Evolutionary conservation across 768 basidiomycete genomes (phyloP).

Genomic region (Hortiboletus campestris): DNA sequence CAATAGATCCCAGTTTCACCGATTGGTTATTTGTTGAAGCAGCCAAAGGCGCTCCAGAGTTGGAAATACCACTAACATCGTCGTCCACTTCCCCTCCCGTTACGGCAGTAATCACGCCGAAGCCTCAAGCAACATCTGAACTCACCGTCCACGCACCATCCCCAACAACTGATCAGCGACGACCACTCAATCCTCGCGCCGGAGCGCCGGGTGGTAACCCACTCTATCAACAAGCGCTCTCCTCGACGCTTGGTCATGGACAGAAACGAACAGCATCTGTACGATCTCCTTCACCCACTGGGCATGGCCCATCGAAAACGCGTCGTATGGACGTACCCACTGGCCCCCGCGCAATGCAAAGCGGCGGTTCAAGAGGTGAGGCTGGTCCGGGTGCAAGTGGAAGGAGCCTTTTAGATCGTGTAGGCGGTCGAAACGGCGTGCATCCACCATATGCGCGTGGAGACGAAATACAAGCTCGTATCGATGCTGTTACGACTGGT

Average conservation of each 20-base stretch:
- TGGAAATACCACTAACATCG: constrained; percentile 40
- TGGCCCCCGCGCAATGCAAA: constrained; percentile 80
- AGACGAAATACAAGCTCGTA: constrained; percentile 77
- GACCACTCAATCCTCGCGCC: constrained; percentile 49
- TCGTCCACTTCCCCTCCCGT: constrained; percentile 25
- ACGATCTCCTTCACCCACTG: constrained; percentile 64
- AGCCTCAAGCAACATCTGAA: constrained; percentile 30
- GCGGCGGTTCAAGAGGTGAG: constrained; percentile 20
- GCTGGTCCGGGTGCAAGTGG: constrained; percentile 27
- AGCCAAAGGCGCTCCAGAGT: constrained; percentile 61
- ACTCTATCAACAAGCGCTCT: constrained; percentile 73
- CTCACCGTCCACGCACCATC: constrained; percentile 22
- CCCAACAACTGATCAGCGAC: constrained; percentile 22
- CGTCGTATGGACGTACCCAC: constrained; percentile 77
- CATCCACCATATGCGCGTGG: constrained; percentile 36
- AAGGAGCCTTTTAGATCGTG: constrained; percentile 76
- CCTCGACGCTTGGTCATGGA: constrained; percentile 49
- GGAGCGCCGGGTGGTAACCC: constrained; percentile 32
- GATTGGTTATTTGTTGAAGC: constrained; percentile 87
- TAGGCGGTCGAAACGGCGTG: constrained; percentile 56
- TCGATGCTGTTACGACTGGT: constrained; percentile 70
- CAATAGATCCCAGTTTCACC: constrained; percentile 77
- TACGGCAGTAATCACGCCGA: constrained; percentile 24
- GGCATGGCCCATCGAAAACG: constrained; percentile 63
- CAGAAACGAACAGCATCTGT: constrained; percentile 68